Evolutionary conservation across 139 green algal species (phyloP).

Genomic region (Auxenochlorella protothecoides): DNA sequence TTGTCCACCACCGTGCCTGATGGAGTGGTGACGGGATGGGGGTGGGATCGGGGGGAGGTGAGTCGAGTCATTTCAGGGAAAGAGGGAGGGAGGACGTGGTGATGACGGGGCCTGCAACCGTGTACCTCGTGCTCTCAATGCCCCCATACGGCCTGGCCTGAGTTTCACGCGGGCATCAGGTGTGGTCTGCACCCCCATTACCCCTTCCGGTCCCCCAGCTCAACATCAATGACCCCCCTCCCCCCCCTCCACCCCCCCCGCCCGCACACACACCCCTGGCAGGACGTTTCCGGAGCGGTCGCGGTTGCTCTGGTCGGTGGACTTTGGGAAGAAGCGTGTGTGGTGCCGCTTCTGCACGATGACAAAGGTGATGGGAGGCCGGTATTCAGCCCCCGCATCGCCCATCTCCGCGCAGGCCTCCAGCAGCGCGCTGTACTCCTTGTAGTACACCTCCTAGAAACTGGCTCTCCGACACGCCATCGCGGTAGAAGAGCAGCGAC

Average conservation of each 20-base stretch:
- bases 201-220: too few relatives aligned
- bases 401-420: conserved; percentile 40
- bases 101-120: too few relatives aligned
- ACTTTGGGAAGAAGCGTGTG: conserved; percentile 32
- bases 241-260: too few relatives aligned
- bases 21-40: conserved; percentile 13
- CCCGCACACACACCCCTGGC: conserved; percentile 8
- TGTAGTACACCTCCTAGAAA: conserved; percentile 60
- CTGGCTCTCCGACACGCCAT: conserved; percentile 75
- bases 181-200: too few relatives aligned
- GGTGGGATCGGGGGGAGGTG: neutral
- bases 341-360: conserved; percentile 67
- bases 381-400: conserved; percentile 30
- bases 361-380: conserved; percentile 68
- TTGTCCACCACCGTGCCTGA: conserved; percentile 62
- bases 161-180: too few relatives aligned
- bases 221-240: too few relatives aligned
- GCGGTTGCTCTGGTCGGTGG: conserved; percentile 6
- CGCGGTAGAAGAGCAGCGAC: conserved; percentile 35
- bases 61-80: too few relatives aligned
- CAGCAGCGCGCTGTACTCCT: conserved; percentile 13
- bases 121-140: too few relatives aligned
- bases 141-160: too few relatives aligned
- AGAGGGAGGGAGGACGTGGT: too few relatives aligned
- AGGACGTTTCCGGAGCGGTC: conserved; percentile 30